Evolutionary conservation across 495 filamentous ascomycete genomes (phyloP), one percentile per base, ranked within the genome.

Genomic region (Annulohypoxylon stygium): DNA sequence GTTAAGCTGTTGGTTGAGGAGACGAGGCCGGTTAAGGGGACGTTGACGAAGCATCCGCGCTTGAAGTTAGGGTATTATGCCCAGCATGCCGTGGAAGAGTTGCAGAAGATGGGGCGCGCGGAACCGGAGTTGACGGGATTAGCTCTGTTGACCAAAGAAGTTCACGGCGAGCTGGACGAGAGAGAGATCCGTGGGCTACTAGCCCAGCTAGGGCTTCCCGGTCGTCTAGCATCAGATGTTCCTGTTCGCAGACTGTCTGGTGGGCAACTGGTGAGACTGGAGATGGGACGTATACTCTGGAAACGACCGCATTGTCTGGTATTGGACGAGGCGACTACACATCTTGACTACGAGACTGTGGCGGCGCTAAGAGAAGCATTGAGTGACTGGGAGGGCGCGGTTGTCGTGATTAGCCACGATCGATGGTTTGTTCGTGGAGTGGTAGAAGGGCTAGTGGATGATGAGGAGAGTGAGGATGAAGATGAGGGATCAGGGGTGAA

Each of bases 251-350:
- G 88, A 72, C 81, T 96, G 0, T 93, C 91, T 3, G 93, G 93
- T 26, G 93, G 93, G 0, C 93, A 96, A 80, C 83, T 92, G 8
- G 92, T 94, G n/a, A 85, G 93, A 16, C 80, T 92, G n/a, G 89
- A 92, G 36, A 81, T 96, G 47, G 92, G 92, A 10, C 81, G 87
- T 57, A 78, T 94, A 3, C 76, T 94, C 39, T 91, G 90, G 88
- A 82, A 80, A 43, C 81, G 85, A 10, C 93, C 93, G 51, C 92
- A 93, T 30, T 83, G 92, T 25, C 86, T 97, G 23, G 86, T 97
- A 12, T 86, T 97, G 8, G 93, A 97, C 75, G 93, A 97, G 78
- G 90, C 91, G 16, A 95, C 92, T 9, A 97, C 93, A n/a, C 93
- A 95, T 82, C 81, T 97, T 39, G 93, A 97, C 72, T 90, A 90